These are phyloP conservation scores for Suillus occidentalis DNA, from an alignment of 768 basidiomycete species.

Conservation along the genomic window DNA sequence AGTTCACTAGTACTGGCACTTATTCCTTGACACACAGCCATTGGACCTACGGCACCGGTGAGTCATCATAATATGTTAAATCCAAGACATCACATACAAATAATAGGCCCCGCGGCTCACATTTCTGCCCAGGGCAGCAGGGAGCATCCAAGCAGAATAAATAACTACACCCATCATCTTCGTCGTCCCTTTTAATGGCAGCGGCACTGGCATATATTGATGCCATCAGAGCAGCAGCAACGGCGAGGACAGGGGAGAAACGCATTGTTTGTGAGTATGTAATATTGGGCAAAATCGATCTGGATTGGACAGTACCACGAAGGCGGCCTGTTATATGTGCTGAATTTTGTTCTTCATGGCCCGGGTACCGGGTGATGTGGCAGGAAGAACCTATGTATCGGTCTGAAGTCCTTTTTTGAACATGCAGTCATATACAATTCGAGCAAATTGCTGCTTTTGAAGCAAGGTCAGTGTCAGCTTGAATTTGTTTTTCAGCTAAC, in stretches of 20 bases:
- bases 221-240: not conserved
- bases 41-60: not conserved
- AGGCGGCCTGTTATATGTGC: not conserved
- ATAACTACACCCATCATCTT: too few species aligned
- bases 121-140: not conserved
- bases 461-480: too few species aligned
- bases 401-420: not conserved
- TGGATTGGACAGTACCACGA: not conserved
- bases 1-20: not conserved
- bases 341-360: too few species aligned
- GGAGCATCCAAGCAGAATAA: rapidly evolving
- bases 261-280: not conserved
- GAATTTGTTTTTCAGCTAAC: too few species aligned
- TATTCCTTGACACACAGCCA: not conserved
- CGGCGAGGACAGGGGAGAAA: not conserved
- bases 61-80: not conserved
- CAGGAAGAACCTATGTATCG: not conserved
- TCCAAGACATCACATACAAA: not conserved
- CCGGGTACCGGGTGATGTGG: too few species aligned
- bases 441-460: too few species aligned
- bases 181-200: too few species aligned
- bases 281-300: not conserved
- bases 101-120: not conserved
- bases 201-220: not conserved
- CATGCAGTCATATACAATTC: not conserved